Evolutionary conservation across 176 grass and related monocot genomes (phyloP), one percentile per base, ranked within the genome.

Genomic region (Cenchrus purpureus): DNA sequence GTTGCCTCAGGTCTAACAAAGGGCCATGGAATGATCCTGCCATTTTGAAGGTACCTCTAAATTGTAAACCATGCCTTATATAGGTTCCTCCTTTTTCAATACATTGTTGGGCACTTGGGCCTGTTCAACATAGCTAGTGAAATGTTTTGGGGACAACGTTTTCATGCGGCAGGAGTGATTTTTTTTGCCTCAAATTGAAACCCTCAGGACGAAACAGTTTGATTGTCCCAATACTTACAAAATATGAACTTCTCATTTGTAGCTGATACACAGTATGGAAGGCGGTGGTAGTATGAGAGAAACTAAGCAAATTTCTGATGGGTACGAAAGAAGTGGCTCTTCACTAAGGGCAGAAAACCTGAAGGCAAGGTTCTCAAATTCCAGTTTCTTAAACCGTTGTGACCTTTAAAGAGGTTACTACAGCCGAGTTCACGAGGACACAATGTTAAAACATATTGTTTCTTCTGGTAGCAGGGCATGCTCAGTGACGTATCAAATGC

Each of bases 21-120:
- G 94, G 94, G 55, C 94, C 94, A 37, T 97, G 94, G 94, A 92
- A 97, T 40, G 94, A 97, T 67, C 90, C 92, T 79, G 31, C 59
- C 32, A 94, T 94, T 83, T 68, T 88, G 82, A 92, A 93, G 92
- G 86, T 88, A 83, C 20, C 63, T 61, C 44, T 71, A 29, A 70
- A 79, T 52, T 29, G 2, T 51, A 28, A 17, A 13, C 31, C 29
- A 84, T 65, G 28, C 46, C 25, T 68, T 34, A 20, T 42, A 65
- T 44, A 48, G 68, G 51, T 20, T 66, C 29, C 37, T 70, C 29
- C 32, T 49, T 53, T 19, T 45, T n/a, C 29, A 45, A 19, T 10
- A 54, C 65, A 45, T 42, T 12, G 19, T 55, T 40, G 37, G 37
- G 37, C 37, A 40, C 37, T 6, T 19, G 67, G 59, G 28, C 72